A percentile compares a stretch with the other conserved stretches of the same genome.
These are phyloP conservation scores for Bipolaris zeicola DNA, from an alignment of 2,329 filamentous ascomycete species.

Conservation along the genomic window DNA sequence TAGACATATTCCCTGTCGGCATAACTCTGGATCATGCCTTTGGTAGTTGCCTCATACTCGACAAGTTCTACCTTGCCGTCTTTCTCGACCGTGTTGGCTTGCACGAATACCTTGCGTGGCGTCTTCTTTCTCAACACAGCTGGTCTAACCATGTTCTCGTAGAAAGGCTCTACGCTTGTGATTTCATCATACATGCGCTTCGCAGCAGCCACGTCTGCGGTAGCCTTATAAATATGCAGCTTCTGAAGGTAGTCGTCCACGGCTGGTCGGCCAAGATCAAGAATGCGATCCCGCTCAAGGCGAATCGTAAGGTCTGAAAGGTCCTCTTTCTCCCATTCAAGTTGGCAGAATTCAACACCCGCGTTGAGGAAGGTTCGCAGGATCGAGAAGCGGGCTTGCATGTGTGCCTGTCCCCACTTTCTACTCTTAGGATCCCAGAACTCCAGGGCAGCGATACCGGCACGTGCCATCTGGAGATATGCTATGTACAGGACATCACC, in stretches of 20 bases:
- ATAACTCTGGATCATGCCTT: slow-evolving; percentile 66
- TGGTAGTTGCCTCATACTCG: slow-evolving; percentile 82
- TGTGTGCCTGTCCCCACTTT: slow-evolving; percentile 90
- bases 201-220: slow-evolving; percentile 80
- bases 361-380: slow-evolving; percentile 83
- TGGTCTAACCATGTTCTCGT: slow-evolving; percentile 77
- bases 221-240: slow-evolving; percentile 89
- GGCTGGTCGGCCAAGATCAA: slow-evolving; percentile 79
- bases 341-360: slow-evolving; percentile 82
- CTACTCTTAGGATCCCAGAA: slow-evolving; percentile 91
- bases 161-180: slow-evolving; percentile 84
- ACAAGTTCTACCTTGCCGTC: slow-evolving; percentile 66
- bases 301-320: slow-evolving; percentile 81
- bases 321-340: slow-evolving; percentile 75
- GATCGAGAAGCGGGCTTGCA: slow-evolving; percentile 89
- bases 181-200: slow-evolving; percentile 81
- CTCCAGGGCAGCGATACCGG: slow-evolving; percentile 86
- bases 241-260: slow-evolving; percentile 89
- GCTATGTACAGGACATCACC: slow-evolving; percentile 86
- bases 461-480: slow-evolving; percentile 92
- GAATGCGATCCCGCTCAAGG: slow-evolving; percentile 84
- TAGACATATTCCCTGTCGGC: slow-evolving; percentile 46
- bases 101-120: slow-evolving; percentile 89
- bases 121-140: slow-evolving; percentile 78
- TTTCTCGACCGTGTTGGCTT: slow-evolving; percentile 79